These are phyloP conservation scores for Lepidopterella palustris DNA, from an alignment of 495 filamentous ascomycete species.

Conservation along the genomic window DNA sequence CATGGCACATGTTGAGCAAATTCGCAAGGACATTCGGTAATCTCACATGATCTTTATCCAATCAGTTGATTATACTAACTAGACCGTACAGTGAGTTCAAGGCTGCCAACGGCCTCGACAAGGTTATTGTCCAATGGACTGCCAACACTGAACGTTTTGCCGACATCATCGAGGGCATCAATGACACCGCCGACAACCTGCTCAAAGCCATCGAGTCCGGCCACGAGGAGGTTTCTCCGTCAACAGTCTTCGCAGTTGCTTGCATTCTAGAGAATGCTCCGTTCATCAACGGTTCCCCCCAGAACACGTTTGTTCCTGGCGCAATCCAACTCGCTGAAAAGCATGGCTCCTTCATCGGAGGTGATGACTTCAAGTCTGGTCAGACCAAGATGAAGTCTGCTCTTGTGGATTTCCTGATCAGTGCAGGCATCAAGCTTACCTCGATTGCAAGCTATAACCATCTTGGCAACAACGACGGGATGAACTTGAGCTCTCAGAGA, in stretches of 20 bases:
- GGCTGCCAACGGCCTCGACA: conserved; percentile 74
- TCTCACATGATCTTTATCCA: too few relatives aligned
- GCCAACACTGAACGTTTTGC: conserved; percentile 98
- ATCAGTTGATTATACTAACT: background rate
- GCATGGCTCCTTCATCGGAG: conserved; percentile 85
- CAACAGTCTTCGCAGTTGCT: conserved; percentile 91
- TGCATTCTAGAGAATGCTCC: conserved; percentile 83
- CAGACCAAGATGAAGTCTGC: conserved; percentile 99
- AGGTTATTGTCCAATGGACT: conserved; percentile 97
- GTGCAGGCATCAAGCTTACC: conserved; percentile 96
- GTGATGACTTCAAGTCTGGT: conserved; percentile 99
- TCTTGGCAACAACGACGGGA: conserved; percentile 98
- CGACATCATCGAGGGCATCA: conserved; percentile 79
- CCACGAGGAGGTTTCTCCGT: conserved; percentile 85
- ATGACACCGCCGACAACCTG: conserved; percentile 94
- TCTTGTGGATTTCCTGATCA: conserved; percentile 97
- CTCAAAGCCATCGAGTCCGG: conserved; percentile 77
- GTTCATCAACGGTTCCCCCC: conserved; percentile 98
- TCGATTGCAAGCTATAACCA: conserved; percentile 99
- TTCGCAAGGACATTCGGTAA: conserved; percentile 92
- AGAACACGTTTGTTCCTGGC: conserved; percentile 98
- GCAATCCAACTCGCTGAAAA: conserved; percentile 84
- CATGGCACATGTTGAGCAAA: conserved; percentile 82
- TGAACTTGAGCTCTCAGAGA: conserved; percentile 93
- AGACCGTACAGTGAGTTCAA: conserved; percentile 69